Evolutionary conservation across 148 eudicot species (phyloP).

Genomic region (Amaranthus cruentus): DNA sequence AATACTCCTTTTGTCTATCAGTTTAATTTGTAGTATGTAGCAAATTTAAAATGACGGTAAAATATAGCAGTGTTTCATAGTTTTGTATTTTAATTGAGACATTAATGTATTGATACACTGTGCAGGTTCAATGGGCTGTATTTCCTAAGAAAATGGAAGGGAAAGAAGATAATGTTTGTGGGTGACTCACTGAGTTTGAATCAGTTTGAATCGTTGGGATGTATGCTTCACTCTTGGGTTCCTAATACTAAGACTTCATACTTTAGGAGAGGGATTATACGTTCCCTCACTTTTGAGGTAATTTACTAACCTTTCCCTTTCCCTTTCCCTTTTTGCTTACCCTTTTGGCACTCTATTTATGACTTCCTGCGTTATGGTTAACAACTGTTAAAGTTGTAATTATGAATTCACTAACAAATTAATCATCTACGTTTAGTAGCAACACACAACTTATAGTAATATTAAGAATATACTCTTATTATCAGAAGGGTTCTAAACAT

Average conservation of each 20-base stretch:
- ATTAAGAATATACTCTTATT: too few species aligned
- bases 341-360: neutral
- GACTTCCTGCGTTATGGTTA: neutral
- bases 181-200: conserved; percentile 80
- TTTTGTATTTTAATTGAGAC: too few species aligned
- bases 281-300: conserved; percentile 61
- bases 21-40: too few species aligned
- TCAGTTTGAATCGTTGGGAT: conserved; percentile 68
- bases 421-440: neutral
- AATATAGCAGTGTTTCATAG: too few species aligned
- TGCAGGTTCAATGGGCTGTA: conserved; percentile 69
- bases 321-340: neutral
- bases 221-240: conserved; percentile 74
- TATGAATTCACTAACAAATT: neutral
- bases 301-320: neutral
- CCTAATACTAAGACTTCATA: conserved; percentile 52
- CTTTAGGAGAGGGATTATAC: conserved; percentile 28
- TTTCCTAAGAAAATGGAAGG: conserved; percentile 62
- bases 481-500: too few species aligned
- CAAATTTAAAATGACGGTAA: too few species aligned
- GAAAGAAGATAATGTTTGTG: conserved; percentile 89
- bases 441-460: too few species aligned
- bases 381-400: conserved; percentile 1
- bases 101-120: neutral
- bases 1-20: too few species aligned